Evolutionary conservation across 306 rosid species (phyloP).

Genomic region (Vachellia pachyceras): DNA sequence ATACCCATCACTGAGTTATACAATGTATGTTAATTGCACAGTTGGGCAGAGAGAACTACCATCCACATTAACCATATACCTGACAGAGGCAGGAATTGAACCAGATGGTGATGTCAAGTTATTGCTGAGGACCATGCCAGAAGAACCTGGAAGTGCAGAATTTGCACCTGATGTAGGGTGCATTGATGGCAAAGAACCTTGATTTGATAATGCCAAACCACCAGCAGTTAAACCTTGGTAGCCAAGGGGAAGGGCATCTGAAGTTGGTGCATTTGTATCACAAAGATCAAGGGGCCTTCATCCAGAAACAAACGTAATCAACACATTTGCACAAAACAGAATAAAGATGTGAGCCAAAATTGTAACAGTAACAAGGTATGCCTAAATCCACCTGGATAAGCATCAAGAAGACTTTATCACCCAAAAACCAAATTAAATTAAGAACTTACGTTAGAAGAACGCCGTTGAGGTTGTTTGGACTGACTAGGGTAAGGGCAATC

Average conservation of each 20-base stretch:
- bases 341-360: conserved; percentile 12
- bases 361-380: conserved; percentile 18
- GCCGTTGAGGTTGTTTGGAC: conserved; percentile 80
- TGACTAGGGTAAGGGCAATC: conserved; percentile 66
- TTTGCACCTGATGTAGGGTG: conserved; percentile 73
- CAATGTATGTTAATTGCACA: neutral
- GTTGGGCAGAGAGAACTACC: conserved; percentile 19
- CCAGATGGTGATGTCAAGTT: conserved; percentile 72
- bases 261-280: conserved; percentile 71
- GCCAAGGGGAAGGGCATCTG: conserved; percentile 65
- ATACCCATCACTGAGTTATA: conserved; percentile 6
- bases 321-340: conserved; percentile 19
- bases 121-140: conserved; percentile 68
- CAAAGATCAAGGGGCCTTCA: conserved; percentile 98
- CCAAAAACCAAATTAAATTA: neutral
- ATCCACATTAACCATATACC: conserved; percentile 56
- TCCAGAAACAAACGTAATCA: conserved; percentile 45
- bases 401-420: conserved; percentile 7
- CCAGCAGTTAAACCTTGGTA: conserved; percentile 80
- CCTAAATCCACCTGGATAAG: conserved; percentile 21
- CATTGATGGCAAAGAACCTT: conserved; percentile 59
- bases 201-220: conserved; percentile 75
- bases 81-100: conserved; percentile 55
- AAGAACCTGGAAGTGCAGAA: conserved; percentile 74
- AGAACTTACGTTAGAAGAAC: conserved; percentile 79